phyloP scores from a whole-genome alignment of 2,329 filamentous ascomycete species.

The Alternaria rosae region DNA sequence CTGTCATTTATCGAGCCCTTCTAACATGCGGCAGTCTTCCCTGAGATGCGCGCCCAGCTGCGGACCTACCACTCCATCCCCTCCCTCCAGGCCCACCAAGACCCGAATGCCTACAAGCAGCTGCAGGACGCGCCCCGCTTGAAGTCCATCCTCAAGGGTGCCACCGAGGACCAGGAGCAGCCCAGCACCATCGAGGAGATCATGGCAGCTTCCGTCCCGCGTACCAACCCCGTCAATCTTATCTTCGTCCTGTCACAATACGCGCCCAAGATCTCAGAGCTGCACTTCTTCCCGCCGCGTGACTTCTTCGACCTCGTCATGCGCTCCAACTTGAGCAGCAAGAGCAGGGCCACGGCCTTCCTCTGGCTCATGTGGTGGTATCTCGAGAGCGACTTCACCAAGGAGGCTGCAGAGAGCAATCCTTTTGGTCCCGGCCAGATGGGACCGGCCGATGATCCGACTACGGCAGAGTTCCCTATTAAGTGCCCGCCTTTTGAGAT shows the following conservation, averaged over 20 bases:
- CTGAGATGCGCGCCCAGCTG: constrained; percentile 97
- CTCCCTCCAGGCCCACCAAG: constrained; percentile 91
- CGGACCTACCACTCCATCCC: constrained; percentile 98
- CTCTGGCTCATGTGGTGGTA: constrained; percentile 99
- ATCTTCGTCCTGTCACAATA: constrained; percentile 94
- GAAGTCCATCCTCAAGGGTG: constrained; percentile 97
- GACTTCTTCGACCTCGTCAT: constrained; percentile 98
- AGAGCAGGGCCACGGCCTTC: constrained; percentile 85
- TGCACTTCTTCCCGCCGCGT: constrained; percentile 83
- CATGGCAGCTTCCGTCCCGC: constrained; percentile 70
- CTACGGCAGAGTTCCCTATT: constrained; percentile 56
- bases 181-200: constrained; percentile 85
- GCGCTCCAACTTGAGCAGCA: constrained; percentile 82
- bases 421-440: constrained; percentile 75
- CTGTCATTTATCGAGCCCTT: not conserved
- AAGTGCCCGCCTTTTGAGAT: constrained; percentile 71
- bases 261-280: constrained; percentile 88
- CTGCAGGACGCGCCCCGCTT: constrained; percentile 93
- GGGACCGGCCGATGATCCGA: constrained; percentile 43
- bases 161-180: constrained; percentile 88
- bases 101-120: constrained; percentile 96
- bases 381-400: constrained; percentile 91
- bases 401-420: constrained; percentile 86
- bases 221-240: constrained; percentile 96
- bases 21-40: constrained; percentile 74